Evolutionary conservation across 257 asterid genomes (phyloP), one percentile per base, ranked within the genome.

Genomic region (Eustoma russellianum): DNA sequence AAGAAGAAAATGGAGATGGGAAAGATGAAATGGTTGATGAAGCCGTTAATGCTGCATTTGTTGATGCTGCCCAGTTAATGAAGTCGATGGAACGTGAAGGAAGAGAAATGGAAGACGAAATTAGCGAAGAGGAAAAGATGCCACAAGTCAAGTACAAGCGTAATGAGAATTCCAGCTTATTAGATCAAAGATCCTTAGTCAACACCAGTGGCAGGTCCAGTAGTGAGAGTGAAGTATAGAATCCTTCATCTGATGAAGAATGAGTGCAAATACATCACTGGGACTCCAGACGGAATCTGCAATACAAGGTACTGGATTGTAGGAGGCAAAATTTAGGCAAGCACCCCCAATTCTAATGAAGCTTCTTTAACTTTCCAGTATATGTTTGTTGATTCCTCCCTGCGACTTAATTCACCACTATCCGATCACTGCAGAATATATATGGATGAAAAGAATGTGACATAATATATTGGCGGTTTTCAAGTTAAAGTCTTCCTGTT

Each of bases 171-270:
- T 66, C 78, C 17, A 50, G 50, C 19, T 38, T 48, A 46, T 45
- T 72, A n/a, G 58, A 53, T 47, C 73, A 41, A 28, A 59, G 48
- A 53, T 46, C 71, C 5, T 38, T 51, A 11, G 33, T 48, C 33
- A 53, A 52, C 16, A 63, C 61, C 41, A 56, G 56, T 16, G 78
- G 64, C 17, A 70, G 53, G 61, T 62, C 73, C 38, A 69, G 60
- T 33, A 70, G 76, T 35, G 86, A 48, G 41, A 76, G 87, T 63
- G 86, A 85, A 47, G 67, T 75, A n/a, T 86, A 79, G 58, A 66
- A 74, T 50, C 80, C 74, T 52, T 61, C 72, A 15, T 69, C 81
- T n/a, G 86, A 82, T 46, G 77, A 78, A 57, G 79, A 80, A 52
- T 68, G 60, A 60, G 45, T 59, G 30, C 30, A 24, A 24, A 1